These are phyloP conservation scores for Termitomyces eurrhizus DNA, from an alignment of 768 basidiomycete species.

Conservation along the genomic window DNA sequence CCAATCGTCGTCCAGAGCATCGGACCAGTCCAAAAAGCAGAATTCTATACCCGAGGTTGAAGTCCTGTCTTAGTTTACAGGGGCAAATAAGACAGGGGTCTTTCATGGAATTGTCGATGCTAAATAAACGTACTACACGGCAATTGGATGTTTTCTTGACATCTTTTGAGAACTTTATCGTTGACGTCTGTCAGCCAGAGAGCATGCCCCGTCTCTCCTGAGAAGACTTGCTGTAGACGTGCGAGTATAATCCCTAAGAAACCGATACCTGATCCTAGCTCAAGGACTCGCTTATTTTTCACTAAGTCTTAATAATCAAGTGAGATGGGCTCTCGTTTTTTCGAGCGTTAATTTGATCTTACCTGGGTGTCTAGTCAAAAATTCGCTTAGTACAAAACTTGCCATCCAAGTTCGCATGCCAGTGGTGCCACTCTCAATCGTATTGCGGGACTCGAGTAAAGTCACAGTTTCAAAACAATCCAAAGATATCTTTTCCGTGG, in stretches of 20 bases:
- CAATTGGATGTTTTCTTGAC: constrained; percentile 54
- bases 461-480: constrained; percentile 43
- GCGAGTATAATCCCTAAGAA: constrained; percentile 66
- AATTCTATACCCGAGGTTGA: constrained; percentile 42
- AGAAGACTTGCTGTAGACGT: constrained; percentile 42
- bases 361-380: constrained; percentile 58
- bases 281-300: constrained; percentile 47
- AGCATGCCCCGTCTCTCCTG: constrained; percentile 2
- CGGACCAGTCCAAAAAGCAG: constrained; percentile 61
- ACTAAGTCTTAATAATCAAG: constrained; percentile 41
- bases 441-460: constrained; percentile 68
- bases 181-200: constrained; percentile 65
- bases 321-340: background rate
- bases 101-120: constrained; percentile 15
- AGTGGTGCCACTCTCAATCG: constrained; percentile 74
- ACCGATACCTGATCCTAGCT: constrained; percentile 76
- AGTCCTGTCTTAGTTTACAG: constrained; percentile 45
- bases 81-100: background rate
- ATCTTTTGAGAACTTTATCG: constrained; percentile 57
- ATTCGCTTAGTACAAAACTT: constrained; percentile 60
- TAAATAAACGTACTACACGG: constrained; percentile 59
- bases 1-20: constrained; percentile 39
- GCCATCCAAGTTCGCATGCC: constrained; percentile 80
- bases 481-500: constrained; percentile 16
- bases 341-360: constrained; percentile 6